These are phyloP conservation scores for Picea glauca DNA, from an alignment of 75 land plant genomes.

Conservation along the genomic window DNA sequence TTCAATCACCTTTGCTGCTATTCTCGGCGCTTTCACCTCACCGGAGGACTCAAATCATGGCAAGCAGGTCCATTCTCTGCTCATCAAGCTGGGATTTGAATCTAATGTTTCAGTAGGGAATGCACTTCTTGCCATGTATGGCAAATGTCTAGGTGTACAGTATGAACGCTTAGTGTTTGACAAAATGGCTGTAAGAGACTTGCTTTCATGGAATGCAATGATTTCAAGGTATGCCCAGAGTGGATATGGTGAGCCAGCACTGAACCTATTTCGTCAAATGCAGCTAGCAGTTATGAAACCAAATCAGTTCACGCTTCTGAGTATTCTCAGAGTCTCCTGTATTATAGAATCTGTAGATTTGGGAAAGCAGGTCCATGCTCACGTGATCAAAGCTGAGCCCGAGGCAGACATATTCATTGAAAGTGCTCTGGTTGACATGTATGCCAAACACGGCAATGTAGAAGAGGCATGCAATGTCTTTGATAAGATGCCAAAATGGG, in stretches of 20 bases:
- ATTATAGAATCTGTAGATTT: not conserved
- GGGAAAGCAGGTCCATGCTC: not conserved
- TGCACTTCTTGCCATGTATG: conserved; percentile 59
- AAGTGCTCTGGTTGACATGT: not conserved
- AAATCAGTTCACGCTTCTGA: not conserved
- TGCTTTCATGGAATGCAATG: conserved; percentile 21
- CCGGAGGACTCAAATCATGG: conserved; percentile 15
- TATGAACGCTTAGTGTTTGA: conserved; percentile 28
- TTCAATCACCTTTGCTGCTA: too few species aligned
- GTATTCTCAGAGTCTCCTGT: not conserved
- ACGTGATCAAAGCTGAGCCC: not conserved
- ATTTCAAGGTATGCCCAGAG: not conserved
- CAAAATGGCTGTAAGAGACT: conserved; percentile 16
- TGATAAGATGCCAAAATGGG: not conserved
- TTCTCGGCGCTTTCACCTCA: conserved; percentile 19
- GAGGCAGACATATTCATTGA: not conserved
- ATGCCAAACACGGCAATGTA: not conserved
- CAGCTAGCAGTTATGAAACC: not conserved
- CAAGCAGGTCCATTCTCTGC: conserved; percentile 38
- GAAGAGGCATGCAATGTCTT: not conserved
- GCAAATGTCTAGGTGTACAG: conserved; percentile 37
- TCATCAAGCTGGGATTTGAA: conserved; percentile 25
- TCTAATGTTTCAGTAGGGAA: conserved; percentile 41
- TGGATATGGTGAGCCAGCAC: not conserved
- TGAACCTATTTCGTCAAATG: not conserved